Conservation (phyloP, 768 basidiomycete species). For the Lepiota venenata region DNA sequence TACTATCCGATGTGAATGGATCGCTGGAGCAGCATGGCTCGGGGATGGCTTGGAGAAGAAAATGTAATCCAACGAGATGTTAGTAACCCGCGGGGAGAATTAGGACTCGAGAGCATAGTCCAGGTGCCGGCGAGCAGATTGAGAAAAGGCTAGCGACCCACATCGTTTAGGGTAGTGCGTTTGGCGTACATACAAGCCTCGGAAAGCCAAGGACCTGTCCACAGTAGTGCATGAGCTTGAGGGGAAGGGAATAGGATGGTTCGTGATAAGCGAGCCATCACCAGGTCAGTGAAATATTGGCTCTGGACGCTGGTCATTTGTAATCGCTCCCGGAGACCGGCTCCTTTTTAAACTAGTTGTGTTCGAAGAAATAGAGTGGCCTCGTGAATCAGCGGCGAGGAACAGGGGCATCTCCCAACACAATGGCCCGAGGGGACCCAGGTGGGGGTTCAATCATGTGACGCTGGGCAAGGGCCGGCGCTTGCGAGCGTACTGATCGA, state of each 20-base stretch:
- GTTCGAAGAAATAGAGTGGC: too few relatives aligned
- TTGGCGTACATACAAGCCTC: background rate
- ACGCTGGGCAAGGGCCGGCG: too few relatives aligned
- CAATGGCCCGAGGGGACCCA: too few relatives aligned
- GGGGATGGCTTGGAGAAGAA: background rate
- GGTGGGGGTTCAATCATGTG: too few relatives aligned
- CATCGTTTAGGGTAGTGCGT: background rate
- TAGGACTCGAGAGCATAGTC: background rate
- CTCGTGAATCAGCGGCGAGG: too few relatives aligned
- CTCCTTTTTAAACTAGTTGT: too few relatives aligned
- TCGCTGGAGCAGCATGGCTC: background rate
- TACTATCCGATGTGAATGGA: background rate
- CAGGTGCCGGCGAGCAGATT: background rate
- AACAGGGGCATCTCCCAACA: too few relatives aligned
- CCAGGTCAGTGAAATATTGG: background rate
- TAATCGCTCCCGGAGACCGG: too few relatives aligned
- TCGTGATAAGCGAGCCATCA: background rate
- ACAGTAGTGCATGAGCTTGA: background rate
- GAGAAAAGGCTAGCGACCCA: background rate
- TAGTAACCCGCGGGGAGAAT: background rate
- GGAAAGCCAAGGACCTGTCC: background rate
- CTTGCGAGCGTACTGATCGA: too few relatives aligned
- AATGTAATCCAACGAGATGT: background rate
- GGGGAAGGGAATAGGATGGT: background rate
- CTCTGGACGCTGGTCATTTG: too few relatives aligned